These are phyloP conservation scores for Allium sativum DNA, from an alignment of 106 monocot species.

Conservation along the genomic window DNA sequence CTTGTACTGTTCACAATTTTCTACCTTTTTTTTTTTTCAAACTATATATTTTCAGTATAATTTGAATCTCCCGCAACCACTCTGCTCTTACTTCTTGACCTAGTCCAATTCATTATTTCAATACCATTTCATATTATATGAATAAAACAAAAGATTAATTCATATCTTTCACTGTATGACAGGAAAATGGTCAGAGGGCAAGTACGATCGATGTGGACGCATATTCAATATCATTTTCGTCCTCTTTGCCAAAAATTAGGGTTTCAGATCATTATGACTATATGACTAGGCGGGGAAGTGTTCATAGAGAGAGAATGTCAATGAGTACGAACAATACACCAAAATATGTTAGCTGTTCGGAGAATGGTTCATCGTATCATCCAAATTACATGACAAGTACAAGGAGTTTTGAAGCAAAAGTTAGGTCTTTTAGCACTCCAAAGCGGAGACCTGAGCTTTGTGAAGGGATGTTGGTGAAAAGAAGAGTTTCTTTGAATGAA, in stretches of 20 bases:
- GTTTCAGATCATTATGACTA: constrained; percentile 34
- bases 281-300: not conserved
- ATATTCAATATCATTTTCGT: not conserved
- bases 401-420: constrained; percentile 75
- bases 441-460: constrained; percentile 57
- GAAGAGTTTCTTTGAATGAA: constrained; percentile 18
- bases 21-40: not conserved
- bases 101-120: too few relatives aligned
- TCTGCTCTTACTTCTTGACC: not conserved
- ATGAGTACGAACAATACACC: constrained; percentile 44
- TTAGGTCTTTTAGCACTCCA: constrained; percentile 83
- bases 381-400: constrained; percentile 89
- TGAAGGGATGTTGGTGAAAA: constrained; percentile 5
- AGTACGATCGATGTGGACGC: not conserved
- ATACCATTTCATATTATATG: too few relatives aligned
- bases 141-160: too few relatives aligned
- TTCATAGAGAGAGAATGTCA: constrained; percentile 5
- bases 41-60: not conserved
- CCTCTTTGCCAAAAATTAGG: constrained; percentile 21
- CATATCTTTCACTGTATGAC: too few relatives aligned
- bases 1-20: not conserved
- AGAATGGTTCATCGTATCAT: constrained; percentile 10
- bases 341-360: constrained; percentile 9
- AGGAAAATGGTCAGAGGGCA: too few relatives aligned
- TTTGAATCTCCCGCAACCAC: constrained; percentile 5